phyloP scores from a whole-genome alignment of 208 protist genomes.

The Crithidia acanthocephali region DNA sequence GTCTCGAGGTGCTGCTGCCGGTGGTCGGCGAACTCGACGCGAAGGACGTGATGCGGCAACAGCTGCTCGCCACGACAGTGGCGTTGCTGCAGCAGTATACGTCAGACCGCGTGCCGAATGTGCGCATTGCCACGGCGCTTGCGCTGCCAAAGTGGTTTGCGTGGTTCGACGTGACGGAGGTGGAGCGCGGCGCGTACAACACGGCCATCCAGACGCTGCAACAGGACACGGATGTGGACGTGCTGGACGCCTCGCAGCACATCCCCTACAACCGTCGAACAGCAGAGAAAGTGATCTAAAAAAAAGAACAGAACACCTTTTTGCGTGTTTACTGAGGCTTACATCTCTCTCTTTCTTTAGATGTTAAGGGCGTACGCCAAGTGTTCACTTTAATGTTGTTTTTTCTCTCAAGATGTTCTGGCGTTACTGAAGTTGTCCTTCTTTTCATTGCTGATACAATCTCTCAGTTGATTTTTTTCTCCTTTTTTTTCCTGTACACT shows the following conservation, averaged over 20 bases:
- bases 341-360: too few species aligned
- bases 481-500: slow-evolving; percentile 11
- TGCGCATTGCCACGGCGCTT: slow-evolving; percentile 60
- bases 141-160: slow-evolving; percentile 46
- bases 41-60: slow-evolving; percentile 50
- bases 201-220: slow-evolving; percentile 47
- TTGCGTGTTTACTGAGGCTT: too few species aligned
- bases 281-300: not conserved
- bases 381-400: too few species aligned
- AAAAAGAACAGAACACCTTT: too few species aligned
- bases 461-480: too few species aligned
- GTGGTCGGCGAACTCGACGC: slow-evolving; percentile 45
- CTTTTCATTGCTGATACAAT: too few species aligned
- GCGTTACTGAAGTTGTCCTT: too few species aligned
- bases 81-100: slow-evolving; percentile 48
- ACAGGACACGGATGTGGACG: slow-evolving; percentile 60
- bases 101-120: slow-evolving; percentile 68
- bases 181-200: slow-evolving; percentile 37
- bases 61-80: slow-evolving; percentile 53
- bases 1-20: slow-evolving; percentile 61
- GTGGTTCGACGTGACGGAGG: slow-evolving; percentile 46
- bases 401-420: too few species aligned
- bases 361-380: too few species aligned
- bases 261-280: slow-evolving; percentile 14
- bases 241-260: slow-evolving; percentile 38